Evolutionary conservation across 805 yeast species (phyloP), one percentile per base, ranked within the genome.

Genomic region (Lachancea dasiensis): DNA sequence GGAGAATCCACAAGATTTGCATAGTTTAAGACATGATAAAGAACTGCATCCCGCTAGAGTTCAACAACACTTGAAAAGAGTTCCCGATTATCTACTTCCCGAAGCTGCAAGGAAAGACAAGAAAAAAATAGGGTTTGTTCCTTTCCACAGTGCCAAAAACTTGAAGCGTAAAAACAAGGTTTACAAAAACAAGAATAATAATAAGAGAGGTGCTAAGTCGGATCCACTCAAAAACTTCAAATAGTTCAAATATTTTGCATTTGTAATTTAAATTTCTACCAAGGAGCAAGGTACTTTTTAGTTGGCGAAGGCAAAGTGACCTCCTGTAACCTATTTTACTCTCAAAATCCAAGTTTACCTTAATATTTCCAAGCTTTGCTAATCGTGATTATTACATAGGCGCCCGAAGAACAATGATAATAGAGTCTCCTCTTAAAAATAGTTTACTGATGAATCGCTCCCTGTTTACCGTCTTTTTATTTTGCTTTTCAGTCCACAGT

Each of bases 341-440:
- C n/a, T n/a, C n/a, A n/a, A n/a, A n/a, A 31, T 16, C 22, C 24
- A 8, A 5, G 5, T 28, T 14, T 30, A 8, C 11, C 9, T 5
- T 15, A 27, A 22, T 6, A 17, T 20, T 16, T 16, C 18, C 30
- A 8, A 21, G 15, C 20, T 36, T 35, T 29, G 25, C 26, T 7
- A 14, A 11, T 20, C 7, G 16, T 11, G n/a, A n/a, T 20, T 4
- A 34, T 43, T 36, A 57, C 10, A 53, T 31, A n/a, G 65, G 62
- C 22, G 72, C 69, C 41, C 76, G 79, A 48, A 85, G 68, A 6
- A 92, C 78, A 22, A 92, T 79, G 40, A 92, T 84, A 15, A 92
- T 95, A 0, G 95, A 84, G 61, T 92, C 99, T 2, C 99, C 99
- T 62, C 99, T 73, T 27, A 92, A 67, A 54, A 92, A 92, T 75